These are phyloP conservation scores for Melanomma pulvis-pyrius DNA, from an alignment of 495 filamentous ascomycete species.

Conservation along the genomic window DNA sequence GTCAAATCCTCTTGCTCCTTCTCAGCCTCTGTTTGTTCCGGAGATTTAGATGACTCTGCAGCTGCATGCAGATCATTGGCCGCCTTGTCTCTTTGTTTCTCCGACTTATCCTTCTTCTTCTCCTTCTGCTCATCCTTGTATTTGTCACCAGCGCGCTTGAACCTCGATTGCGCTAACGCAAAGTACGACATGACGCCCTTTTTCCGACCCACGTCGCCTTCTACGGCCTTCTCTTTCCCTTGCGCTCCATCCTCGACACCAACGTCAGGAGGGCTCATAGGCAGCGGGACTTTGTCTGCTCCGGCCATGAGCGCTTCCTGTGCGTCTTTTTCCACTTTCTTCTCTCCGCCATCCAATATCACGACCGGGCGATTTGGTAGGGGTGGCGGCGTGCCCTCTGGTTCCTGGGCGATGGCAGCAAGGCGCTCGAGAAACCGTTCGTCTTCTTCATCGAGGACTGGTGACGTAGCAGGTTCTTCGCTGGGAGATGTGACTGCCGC, in stretches of 20 bases:
- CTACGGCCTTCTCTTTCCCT: constrained; percentile 15
- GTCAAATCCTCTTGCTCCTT: constrained; percentile 76
- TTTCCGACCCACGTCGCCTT: neutral
- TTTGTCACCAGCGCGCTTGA: constrained; percentile 16
- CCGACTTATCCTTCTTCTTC: constrained; percentile 34
- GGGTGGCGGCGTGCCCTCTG: constrained; percentile 36
- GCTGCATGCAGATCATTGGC: constrained; percentile 53
- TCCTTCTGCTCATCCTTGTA: constrained; percentile 22
- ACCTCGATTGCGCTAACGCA: constrained; percentile 16
- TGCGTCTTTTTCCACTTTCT: constrained; percentile 32
- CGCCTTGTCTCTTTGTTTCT: constrained; percentile 22
- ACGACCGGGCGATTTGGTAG: constrained; percentile 36
- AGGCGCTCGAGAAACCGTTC: constrained; percentile 46
- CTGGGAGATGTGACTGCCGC: constrained; percentile 4
- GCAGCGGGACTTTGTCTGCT: constrained; percentile 38
- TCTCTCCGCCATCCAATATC: constrained; percentile 38
- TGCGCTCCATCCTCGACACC: constrained; percentile 1
- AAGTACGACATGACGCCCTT: constrained; percentile 38
- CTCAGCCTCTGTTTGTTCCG: constrained; percentile 44
- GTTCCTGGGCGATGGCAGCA: constrained; percentile 33
- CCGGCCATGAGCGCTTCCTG: constrained; percentile 28
- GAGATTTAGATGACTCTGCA: constrained; percentile 56
- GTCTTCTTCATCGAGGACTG: constrained; percentile 47
- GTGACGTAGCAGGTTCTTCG: constrained; percentile 36
- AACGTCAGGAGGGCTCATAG: constrained; percentile 34